Evolutionary conservation across 106 monocot genomes (phyloP), one percentile per base, ranked within the genome.

Genomic region (Allium cepa): DNA sequence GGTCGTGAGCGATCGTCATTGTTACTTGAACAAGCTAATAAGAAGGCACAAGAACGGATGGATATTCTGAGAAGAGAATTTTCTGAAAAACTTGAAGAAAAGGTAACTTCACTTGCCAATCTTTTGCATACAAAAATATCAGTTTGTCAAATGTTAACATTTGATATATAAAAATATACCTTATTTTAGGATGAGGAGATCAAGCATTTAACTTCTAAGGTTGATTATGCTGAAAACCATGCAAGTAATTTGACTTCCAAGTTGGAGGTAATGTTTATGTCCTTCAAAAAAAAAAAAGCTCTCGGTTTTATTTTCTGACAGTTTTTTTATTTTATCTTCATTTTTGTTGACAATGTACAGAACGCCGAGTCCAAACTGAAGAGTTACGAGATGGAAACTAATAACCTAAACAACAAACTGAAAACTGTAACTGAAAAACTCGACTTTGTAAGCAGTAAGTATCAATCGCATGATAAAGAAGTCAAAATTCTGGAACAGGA

Each of bases 31-130:
- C 85, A 88, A 46, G 79, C 88, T 9, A 89, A 72, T 76, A 85
- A 79, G 75, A 91, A 80, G 59, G 83, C 84, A 28, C 83, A 80
- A 71, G 96, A 86, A 62, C 85, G 96, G 69, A 92, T 88, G 73
- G 96, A 96, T 79, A 47, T 72, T 18, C 26, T 96, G 27, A 79
- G 96, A 68, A 75, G 76, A 16, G 86, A 86, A 56, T 81, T 85
- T 50, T 83, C 80, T 69, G 67, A 59, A 50, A 80, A 83, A 15
- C 64, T 94, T 52, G 77, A 72, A 53, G 82, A 87, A 63, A 94
- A 94, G 82, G 93, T 94, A 76, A 64, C 18, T 64, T 9, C 17
- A 11, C 26, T 10, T 71, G 7, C 26, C 46, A 49, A 36, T 36
- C 1, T 36, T 3, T 51, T 53, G 51, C 3, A 18, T 64, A 47